phyloP scores from a whole-genome alignment of 441 rosid species.

The Adansonia rubrostipa region DNA sequence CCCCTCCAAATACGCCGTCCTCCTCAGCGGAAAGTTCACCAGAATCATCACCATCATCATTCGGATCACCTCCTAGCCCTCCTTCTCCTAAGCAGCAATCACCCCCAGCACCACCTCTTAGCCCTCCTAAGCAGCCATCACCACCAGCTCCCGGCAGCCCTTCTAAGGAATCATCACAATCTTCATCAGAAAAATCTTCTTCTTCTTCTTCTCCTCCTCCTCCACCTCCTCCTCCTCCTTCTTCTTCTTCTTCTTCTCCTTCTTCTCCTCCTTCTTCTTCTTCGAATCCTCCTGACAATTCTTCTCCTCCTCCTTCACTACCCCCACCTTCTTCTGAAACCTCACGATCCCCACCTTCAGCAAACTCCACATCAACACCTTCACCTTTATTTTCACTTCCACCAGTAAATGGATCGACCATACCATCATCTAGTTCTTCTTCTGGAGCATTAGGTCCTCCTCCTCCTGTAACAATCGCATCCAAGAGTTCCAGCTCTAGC shows the following conservation, averaged over 20 bases:
- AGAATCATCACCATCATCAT: background rate
- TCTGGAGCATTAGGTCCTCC: slow-evolving; percentile 28
- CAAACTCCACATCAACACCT: slow-evolving; percentile 31
- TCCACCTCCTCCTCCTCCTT: slow-evolving; percentile 22
- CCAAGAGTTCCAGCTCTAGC: slow-evolving; percentile 4
- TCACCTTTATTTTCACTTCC: slow-evolving; percentile 28
- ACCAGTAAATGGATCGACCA: background rate
- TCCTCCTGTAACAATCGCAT: slow-evolving; percentile 34
- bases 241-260: slow-evolving; percentile 11
- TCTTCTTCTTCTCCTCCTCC: background rate
- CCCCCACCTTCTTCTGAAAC: slow-evolving; percentile 25
- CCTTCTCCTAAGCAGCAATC: slow-evolving; percentile 24
- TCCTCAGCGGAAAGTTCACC: background rate
- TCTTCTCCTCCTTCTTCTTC: slow-evolving; percentile 24
- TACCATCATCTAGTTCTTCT: background rate
- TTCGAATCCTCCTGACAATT: background rate
- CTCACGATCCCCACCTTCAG: slow-evolving; percentile 31
- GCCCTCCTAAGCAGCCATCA: slow-evolving; percentile 19
- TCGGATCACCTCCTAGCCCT: slow-evolving; percentile 7
- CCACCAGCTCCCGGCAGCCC: slow-evolving; percentile 35
- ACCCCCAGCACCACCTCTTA: background rate
- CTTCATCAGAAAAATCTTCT: background rate
- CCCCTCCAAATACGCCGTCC: background rate
- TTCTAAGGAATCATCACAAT: slow-evolving; percentile 12
- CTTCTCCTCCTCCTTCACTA: slow-evolving; percentile 14